Evolutionary conservation across 2,329 filamentous ascomycete species (phyloP).

Genomic region (Pseudogymnoascus pannorum): DNA sequence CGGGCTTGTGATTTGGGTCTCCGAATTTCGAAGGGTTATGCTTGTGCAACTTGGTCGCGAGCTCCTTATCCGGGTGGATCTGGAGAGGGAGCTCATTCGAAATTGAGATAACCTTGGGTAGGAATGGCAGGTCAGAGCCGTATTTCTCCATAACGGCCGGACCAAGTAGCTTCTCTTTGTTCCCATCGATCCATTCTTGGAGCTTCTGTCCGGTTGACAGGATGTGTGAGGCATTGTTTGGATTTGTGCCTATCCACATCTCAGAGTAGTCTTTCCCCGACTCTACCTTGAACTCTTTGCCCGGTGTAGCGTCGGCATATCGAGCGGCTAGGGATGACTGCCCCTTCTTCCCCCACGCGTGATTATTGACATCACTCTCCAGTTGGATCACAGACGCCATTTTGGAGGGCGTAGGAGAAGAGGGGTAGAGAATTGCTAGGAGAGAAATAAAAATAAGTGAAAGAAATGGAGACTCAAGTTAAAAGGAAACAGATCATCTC

Average conservation of each 20-base stretch:
- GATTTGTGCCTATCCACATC: slow-evolving; percentile 75
- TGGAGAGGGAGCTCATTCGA: slow-evolving; percentile 68
- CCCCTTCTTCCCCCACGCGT: slow-evolving; percentile 65
- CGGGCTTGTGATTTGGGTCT: slow-evolving; percentile 72
- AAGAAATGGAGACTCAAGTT: slow-evolving; percentile 1
- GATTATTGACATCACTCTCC: slow-evolving; percentile 47
- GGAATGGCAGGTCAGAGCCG: slow-evolving; percentile 59
- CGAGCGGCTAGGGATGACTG: slow-evolving; percentile 57
- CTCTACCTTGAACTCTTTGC: slow-evolving; percentile 55
- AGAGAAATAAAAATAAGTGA: background rate
- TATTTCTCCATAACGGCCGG: slow-evolving; percentile 53
- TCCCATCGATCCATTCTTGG: slow-evolving; percentile 53
- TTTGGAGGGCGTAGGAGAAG: slow-evolving; percentile 8
- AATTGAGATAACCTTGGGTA: slow-evolving; percentile 72
- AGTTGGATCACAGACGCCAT: slow-evolving; percentile 37
- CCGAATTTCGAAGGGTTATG: slow-evolving; percentile 59
- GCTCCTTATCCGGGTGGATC: slow-evolving; percentile 63
- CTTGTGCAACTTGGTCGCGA: slow-evolving; percentile 56
- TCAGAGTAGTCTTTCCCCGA: slow-evolving; percentile 57
- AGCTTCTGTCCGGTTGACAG: slow-evolving; percentile 56
- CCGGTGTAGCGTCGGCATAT: slow-evolving; percentile 58
- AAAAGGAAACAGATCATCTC: background rate
- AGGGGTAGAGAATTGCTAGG: slow-evolving; percentile 15
- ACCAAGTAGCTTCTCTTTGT: slow-evolving; percentile 58
- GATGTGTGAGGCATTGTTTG: slow-evolving; percentile 58